Evolutionary conservation across 768 basidiomycete species (phyloP), one percentile per base, ranked within the genome.

Genomic region (Leccinum aurantiacum): DNA sequence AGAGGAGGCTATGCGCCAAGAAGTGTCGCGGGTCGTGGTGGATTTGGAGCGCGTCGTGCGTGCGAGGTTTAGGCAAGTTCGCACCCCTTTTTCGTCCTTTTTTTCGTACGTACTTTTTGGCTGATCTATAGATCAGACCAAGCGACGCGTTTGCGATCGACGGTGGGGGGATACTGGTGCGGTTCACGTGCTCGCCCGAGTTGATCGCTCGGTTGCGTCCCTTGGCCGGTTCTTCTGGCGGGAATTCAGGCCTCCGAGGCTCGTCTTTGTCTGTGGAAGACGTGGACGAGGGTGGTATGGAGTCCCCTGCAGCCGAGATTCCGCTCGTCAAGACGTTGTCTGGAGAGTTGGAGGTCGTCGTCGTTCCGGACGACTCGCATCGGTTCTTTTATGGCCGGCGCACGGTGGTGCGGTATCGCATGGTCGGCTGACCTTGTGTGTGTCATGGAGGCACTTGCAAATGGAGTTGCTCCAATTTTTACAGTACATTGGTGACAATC

Each of bases 341-440:
- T 24, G 85, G 84, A n/a, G 84, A 87, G 67, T 68, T 87, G 38
- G 83, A 86, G 64, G 73, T 85, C 24, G 76, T 77, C 11, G 72
- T 83, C 29, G 67, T 85, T 14, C 78, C 81, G 8, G 85, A 88
- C 62, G 75, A 77, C 19, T 79, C 84, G 6, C 86, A 88, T 67
- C 65, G 44, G 7, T 74, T 79, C 60, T 77, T 86, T 63, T 75
- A 79, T n/a, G 86, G 86, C 44, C 78, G 82, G 71, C 77, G 80
- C 55, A 82, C 78, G 9, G 76, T 84, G 62, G 72, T 86, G 59
- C 79, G 80, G 44, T 83, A 84, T 71, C 75, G 77, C 15, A 75
- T 86, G 63, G 70, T 84, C 17, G 82, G 63, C 9, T 52, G 48
- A 17, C 17, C 37, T 13, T 14, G 37, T 35, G 33, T 31, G 33